A percentile compares a stretch with the other conserved stretches of the same genome.
phyloP scores from a whole-genome alignment of 1,284 basidiomycete species.

The Earliella scabrosa region DNA sequence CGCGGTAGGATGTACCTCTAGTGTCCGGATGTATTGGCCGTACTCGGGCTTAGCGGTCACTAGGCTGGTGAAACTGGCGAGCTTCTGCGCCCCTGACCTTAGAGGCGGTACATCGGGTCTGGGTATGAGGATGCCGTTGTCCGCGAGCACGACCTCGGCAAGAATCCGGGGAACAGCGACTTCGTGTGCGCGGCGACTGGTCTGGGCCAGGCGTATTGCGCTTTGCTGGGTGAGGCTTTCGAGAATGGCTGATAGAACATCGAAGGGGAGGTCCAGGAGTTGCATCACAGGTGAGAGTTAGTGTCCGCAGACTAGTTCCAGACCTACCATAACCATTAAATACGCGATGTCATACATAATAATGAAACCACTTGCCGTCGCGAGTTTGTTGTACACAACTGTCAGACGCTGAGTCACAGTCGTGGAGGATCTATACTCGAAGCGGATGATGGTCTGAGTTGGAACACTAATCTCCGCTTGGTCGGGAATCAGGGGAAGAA shows the following conservation, averaged over 20 bases:
- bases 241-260: constrained; percentile 6
- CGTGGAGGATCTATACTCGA: no score
- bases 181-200: constrained; percentile 6
- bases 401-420: no score
- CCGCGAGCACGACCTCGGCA: constrained; percentile 3
- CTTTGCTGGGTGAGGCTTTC: not conserved
- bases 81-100: not conserved
- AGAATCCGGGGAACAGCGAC: constrained; percentile 8
- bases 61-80: not conserved
- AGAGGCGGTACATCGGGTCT: not conserved
- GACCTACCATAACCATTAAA: no score
- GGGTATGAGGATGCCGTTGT: not conserved
- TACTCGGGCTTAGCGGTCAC: not conserved
- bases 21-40: not conserved
- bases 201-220: constrained; percentile 6
- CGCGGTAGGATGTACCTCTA: not conserved
- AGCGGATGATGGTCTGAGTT: no score
- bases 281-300: not conserved
- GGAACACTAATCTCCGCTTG: no score
- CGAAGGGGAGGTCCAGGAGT: constrained; percentile 4
- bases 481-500: no score
- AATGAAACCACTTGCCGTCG: no score
- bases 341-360: no score
- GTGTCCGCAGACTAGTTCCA: no score
- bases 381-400: no score